These are phyloP conservation scores for Hibiscus tridactylites DNA, from an alignment of 345 rosid species.

Conservation along the genomic window DNA sequence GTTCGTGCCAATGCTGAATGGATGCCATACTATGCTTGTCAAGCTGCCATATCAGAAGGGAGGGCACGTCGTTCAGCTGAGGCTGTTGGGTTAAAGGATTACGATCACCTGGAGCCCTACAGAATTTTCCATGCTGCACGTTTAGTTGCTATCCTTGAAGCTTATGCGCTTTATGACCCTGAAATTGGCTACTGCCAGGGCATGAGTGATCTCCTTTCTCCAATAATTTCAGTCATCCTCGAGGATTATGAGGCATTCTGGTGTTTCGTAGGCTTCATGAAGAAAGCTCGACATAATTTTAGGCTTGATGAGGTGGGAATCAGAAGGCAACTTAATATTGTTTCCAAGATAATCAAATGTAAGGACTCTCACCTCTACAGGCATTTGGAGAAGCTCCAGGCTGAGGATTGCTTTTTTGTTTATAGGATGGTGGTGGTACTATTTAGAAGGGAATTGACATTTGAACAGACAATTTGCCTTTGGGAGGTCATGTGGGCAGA, in stretches of 20 bases:
- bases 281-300: neutral
- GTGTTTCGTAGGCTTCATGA: neutral
- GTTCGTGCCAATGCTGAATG: constrained; percentile 85
- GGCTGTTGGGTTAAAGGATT: constrained; percentile 72
- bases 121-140: constrained; percentile 85
- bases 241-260: neutral
- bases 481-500: neutral
- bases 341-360: neutral
- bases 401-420: neutral
- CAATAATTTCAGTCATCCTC: neutral
- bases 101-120: constrained; percentile 62
- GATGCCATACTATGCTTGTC: constrained; percentile 49
- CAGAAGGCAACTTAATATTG: neutral
- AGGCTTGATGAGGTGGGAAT: neutral
- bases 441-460: neutral
- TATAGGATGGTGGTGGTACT: neutral
- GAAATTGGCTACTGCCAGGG: neutral
- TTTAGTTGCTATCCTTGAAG: constrained; percentile 85
- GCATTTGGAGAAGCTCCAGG: neutral
- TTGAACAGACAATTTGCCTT: neutral
- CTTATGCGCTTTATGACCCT: constrained; percentile 40
- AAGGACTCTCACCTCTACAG: neutral
- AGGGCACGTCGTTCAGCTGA: constrained; percentile 63
- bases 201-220: neutral
- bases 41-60: constrained; percentile 48